Evolutionary conservation across 208 protist genomes (phyloP).

Genomic region (Crithidia expoeki): DNA sequence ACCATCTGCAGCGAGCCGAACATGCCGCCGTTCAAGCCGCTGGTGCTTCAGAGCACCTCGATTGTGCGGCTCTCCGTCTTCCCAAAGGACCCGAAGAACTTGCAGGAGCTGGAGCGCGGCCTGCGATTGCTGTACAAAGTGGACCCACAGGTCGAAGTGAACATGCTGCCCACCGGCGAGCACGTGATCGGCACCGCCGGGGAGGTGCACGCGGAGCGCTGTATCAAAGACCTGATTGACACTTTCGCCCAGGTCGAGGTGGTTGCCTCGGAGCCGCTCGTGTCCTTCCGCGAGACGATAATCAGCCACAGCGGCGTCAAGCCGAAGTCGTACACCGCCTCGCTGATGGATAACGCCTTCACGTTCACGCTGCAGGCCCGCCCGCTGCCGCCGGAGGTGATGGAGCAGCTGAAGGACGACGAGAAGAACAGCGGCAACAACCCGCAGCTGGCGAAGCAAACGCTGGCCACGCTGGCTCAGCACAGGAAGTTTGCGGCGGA

Average conservation of each 20-base stretch:
- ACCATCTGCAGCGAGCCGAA: conserved; percentile 82
- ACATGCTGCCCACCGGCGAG: conserved; percentile 95
- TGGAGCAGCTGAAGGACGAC: conserved; percentile 79
- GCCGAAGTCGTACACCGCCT: conserved; percentile 71
- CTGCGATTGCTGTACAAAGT: conserved; percentile 95
- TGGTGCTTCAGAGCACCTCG: conserved; percentile 91
- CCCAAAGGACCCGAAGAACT: conserved; percentile 82
- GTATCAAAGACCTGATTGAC: conserved; percentile 94
- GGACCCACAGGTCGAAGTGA: conserved; percentile 95
- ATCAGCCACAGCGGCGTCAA: conserved; percentile 59
- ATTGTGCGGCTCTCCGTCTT: conserved; percentile 97
- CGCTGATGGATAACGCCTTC: conserved; percentile 70
- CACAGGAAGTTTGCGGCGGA: conserved; percentile 69
- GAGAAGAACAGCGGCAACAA: conserved; percentile 70
- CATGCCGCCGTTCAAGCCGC: conserved; percentile 82
- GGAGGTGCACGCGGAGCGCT: conserved; percentile 97
- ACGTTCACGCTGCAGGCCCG: conserved; percentile 74
- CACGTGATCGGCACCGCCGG: conserved; percentile 96
- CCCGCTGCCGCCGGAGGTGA: conserved; percentile 69
- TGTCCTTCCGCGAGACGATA: conserved; percentile 90
- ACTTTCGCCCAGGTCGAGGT: conserved; percentile 89
- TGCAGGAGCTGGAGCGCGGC: conserved; percentile 75
- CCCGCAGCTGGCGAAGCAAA: conserved; percentile 39
- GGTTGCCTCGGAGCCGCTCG: conserved; percentile 83
- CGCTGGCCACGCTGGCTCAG: conserved; percentile 38